Conservation (phyloP, 2,329 filamentous ascomycete genomes). For the Rutstroemia sydowiana region DNA sequence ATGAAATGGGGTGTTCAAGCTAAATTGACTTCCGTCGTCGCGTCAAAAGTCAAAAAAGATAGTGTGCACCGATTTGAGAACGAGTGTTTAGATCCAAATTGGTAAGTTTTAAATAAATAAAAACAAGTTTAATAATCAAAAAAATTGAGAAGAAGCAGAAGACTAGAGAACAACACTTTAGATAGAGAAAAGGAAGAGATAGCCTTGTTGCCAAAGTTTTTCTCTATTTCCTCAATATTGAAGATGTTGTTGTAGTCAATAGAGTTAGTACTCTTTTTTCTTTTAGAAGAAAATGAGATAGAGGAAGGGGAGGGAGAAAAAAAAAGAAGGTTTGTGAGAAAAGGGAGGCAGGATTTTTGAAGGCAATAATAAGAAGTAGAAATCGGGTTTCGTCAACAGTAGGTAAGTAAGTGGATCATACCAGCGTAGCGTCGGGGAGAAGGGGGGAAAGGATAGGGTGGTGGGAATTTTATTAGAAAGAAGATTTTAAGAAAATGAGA, state of each 20-base stretch:
- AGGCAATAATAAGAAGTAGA: too few relatives aligned
- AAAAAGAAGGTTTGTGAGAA: neutral
- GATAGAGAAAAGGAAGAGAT: neutral
- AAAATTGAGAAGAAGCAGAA: neutral
- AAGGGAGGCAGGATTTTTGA: neutral
- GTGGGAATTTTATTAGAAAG: too few relatives aligned
- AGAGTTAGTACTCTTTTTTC: too few relatives aligned
- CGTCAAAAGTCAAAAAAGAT: neutral
- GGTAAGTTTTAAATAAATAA: neutral
- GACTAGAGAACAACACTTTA: neutral
- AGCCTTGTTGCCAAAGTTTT: neutral
- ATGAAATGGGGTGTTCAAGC: too few relatives aligned
- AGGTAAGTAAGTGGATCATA: too few relatives aligned
- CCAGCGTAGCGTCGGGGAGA: too few relatives aligned
- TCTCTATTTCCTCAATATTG: neutral
- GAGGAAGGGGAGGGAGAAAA: neutral
- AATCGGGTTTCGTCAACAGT: too few relatives aligned
- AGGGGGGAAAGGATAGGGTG: too few relatives aligned
- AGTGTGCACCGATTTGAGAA: constrained; percentile 1
- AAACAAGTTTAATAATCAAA: neutral
- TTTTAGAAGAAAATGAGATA: neutral
- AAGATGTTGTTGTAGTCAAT: neutral
- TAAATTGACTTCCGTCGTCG: too few relatives aligned
- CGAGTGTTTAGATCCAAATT: neutral
- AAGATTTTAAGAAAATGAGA: too few relatives aligned